Conservation (phyloP, 495 filamentous ascomycete species). For the Xylaria nigripes region DNA sequence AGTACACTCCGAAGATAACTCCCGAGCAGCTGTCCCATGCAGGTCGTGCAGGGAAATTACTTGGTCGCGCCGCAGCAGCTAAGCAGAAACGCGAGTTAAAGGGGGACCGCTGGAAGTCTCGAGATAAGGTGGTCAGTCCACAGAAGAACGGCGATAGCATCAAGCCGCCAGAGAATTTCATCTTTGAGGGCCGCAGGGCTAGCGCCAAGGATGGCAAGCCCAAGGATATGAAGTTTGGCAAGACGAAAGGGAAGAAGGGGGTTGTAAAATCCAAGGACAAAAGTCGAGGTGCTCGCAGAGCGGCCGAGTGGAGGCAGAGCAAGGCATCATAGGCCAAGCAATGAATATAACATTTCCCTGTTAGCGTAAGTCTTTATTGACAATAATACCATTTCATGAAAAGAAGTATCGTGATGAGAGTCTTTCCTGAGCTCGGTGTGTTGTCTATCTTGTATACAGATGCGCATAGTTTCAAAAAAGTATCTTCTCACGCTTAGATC, state of each 20-base stretch:
- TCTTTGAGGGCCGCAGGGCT: slow-evolving; percentile 89
- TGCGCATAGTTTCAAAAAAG: too few species aligned
- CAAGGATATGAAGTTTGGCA: slow-evolving; percentile 54
- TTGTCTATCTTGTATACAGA: too few species aligned
- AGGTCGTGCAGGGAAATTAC: slow-evolving; percentile 73
- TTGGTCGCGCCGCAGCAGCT: slow-evolving; percentile 69
- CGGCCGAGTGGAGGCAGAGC: slow-evolving; percentile 56
- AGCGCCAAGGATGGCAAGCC: slow-evolving; percentile 53
- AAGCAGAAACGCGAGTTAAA: slow-evolving; percentile 41
- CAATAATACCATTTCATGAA: slow-evolving; percentile 2
- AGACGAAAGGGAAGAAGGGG: slow-evolving; percentile 51
- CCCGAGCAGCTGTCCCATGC: slow-evolving; percentile 61
- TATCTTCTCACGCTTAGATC: too few species aligned
- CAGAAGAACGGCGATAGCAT: slow-evolving; percentile 27
- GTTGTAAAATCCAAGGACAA: slow-evolving; percentile 39
- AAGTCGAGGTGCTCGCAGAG: slow-evolving; percentile 47
- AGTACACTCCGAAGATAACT: slow-evolving; percentile 56
- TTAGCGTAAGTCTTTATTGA: background rate
- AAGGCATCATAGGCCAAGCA: slow-evolving; percentile 2
- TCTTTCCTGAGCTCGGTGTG: too few species aligned
- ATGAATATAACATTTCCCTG: too few species aligned
- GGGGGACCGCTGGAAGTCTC: slow-evolving; percentile 29
- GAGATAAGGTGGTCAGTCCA: slow-evolving; percentile 3
- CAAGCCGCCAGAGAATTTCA: slow-evolving; percentile 56
- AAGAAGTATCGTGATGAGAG: background rate